Conservation (phyloP, 805 yeast genomes). For the Suhomyces sp. region DNA sequence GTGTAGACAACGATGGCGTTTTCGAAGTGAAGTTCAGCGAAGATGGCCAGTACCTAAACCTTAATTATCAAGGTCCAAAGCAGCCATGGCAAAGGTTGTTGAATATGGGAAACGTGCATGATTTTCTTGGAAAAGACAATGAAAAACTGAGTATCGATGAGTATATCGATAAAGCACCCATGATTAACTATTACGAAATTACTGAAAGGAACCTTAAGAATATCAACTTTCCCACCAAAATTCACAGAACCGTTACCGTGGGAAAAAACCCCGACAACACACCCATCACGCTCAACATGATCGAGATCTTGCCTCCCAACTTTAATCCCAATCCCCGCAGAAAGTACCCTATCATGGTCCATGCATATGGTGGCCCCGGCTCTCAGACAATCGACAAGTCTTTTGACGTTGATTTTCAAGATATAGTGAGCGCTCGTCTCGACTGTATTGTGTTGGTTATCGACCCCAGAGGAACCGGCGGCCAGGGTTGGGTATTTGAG, state of each 20-base stretch:
- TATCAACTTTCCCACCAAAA: slow-evolving; percentile 51
- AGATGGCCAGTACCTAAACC: slow-evolving; percentile 21
- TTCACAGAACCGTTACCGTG: slow-evolving; percentile 30
- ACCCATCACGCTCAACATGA: slow-evolving; percentile 42
- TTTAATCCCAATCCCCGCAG: slow-evolving; percentile 38
- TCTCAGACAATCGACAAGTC: slow-evolving; percentile 53
- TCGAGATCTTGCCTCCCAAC: slow-evolving; percentile 61
- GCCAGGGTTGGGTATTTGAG: slow-evolving; percentile 65
- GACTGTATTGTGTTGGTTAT: slow-evolving; percentile 62
- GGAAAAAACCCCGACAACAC: slow-evolving; percentile 29
- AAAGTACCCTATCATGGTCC: slow-evolving; percentile 63
- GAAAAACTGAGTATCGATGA: slow-evolving; percentile 7
- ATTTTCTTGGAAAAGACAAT: background rate
- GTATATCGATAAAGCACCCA: slow-evolving; percentile 11
- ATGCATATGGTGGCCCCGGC: slow-evolving; percentile 82
- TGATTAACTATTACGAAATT: slow-evolving; percentile 17
- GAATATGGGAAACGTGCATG: slow-evolving; percentile 16
- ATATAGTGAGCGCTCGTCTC: slow-evolving; percentile 52
- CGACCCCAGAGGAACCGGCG: slow-evolving; percentile 85
- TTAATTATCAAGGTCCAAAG: slow-evolving; percentile 19
- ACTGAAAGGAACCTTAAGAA: slow-evolving; percentile 19
- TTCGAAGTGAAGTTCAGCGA: slow-evolving; percentile 17
- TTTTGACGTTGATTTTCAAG: slow-evolving; percentile 54
- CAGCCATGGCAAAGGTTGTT: slow-evolving; percentile 26
- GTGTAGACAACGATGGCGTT: slow-evolving; percentile 11